phyloP scores from a whole-genome alignment of 2,329 filamentous ascomycete species.

The Alternaria infectoria region DNA sequence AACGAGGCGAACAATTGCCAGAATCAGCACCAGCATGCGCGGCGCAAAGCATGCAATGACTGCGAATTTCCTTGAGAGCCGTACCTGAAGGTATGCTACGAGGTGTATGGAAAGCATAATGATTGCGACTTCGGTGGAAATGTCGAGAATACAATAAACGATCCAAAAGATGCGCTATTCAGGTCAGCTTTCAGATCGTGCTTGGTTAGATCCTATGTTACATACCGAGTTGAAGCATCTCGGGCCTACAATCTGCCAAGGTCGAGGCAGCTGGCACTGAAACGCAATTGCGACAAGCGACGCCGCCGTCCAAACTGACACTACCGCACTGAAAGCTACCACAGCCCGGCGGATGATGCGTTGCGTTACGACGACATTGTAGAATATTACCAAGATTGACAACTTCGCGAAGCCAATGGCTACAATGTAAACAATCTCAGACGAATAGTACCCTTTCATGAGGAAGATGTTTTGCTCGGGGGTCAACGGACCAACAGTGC shows the following conservation, averaged over 20 bases:
- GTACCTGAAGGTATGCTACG: conserved; percentile 35
- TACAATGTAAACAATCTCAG: conserved; percentile 42
- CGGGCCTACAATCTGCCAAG: conserved; percentile 37
- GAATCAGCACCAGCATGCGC: conserved; percentile 34
- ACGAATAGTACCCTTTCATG: conserved; percentile 42
- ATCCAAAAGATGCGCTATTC: conserved; percentile 42
- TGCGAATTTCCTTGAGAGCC: conserved; percentile 29
- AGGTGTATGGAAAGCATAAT: conserved; percentile 40
- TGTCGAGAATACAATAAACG: conserved; percentile 42
- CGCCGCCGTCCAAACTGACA: conserved; percentile 34
- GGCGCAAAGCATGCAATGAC: conserved; percentile 44
- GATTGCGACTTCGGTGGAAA: conserved; percentile 39
- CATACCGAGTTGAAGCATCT: conserved; percentile 40
- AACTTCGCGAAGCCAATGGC: conserved; percentile 41
- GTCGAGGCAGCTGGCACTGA: conserved; percentile 39
- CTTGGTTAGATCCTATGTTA: neutral
- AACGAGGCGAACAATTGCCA: conserved; percentile 36
- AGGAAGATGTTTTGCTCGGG: conserved; percentile 25
- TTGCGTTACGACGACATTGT: conserved; percentile 28
- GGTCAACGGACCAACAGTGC: conserved; percentile 20
- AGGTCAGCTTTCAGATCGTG: conserved; percentile 16
- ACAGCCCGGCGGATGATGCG: conserved; percentile 27
- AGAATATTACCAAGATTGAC: conserved; percentile 36
- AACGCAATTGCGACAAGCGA: conserved; percentile 36
- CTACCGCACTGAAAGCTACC: conserved; percentile 27